A percentile compares a stretch with the other conserved stretches of the same genome.
Conservation (phyloP, 257 asterid genomes). For the Solanum gandarillasii region DNA sequence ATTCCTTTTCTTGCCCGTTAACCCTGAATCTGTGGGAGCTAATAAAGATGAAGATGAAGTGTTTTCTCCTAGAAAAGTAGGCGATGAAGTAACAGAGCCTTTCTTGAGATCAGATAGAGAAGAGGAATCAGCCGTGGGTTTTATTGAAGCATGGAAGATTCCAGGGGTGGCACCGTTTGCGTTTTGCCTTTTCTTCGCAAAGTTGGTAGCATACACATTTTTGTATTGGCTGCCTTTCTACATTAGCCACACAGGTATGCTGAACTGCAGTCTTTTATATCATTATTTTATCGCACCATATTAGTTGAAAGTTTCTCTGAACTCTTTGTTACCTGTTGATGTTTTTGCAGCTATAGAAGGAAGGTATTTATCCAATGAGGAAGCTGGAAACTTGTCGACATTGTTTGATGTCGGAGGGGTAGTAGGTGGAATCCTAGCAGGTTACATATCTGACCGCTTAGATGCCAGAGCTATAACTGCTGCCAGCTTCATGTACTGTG, state of each 20-base stretch:
- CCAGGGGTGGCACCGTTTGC: conserved; percentile 95
- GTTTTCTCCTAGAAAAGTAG: conserved; percentile 33
- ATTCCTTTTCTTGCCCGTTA: conserved; percentile 65
- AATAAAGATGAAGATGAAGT: conserved; percentile 28
- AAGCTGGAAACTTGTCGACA: conserved; percentile 86
- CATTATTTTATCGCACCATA: background rate
- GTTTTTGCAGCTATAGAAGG: conserved; percentile 69
- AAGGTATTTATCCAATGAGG: conserved; percentile 62
- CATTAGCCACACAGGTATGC: conserved; percentile 84
- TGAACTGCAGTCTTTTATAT: background rate
- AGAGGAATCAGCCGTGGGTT: conserved; percentile 57
- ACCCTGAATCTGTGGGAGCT: conserved; percentile 59
- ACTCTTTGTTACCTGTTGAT: conserved; percentile 3
- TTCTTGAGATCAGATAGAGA: conserved; percentile 28
- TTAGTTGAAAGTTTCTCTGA: background rate
- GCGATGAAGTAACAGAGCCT: conserved; percentile 45
- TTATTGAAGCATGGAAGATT: conserved; percentile 79
- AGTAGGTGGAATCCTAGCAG: conserved; percentile 84
- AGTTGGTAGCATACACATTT: conserved; percentile 88
- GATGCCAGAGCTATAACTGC: conserved; percentile 90
- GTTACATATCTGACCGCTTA: conserved; percentile 74
- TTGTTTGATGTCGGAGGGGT: conserved; percentile 93
- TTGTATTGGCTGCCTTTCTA: conserved; percentile 96
- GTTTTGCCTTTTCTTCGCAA: conserved; percentile 57
- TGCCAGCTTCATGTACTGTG: conserved; percentile 93